A percentile compares a stretch with the other conserved stretches of the same genome.
phyloP scores from a whole-genome alignment of 306 rosid genomes.

The Trichosanthes truncata region DNA sequence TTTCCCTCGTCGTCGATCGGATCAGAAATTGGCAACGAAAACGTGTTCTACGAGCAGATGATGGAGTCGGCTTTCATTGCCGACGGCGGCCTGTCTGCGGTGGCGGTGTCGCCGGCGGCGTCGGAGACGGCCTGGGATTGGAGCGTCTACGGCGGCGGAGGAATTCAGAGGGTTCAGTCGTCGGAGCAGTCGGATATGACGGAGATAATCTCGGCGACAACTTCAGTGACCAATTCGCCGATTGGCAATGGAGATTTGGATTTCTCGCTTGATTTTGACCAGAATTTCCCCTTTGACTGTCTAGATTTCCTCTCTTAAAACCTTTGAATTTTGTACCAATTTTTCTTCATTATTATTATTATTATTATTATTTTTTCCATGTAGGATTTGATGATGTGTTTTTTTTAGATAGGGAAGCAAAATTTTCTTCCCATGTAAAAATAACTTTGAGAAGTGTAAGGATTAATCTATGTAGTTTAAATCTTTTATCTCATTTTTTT shows the following conservation, averaged over 20 bases:
- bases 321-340: background rate
- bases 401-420: background rate
- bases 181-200: conserved; percentile 40
- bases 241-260: conserved; percentile 26
- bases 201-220: conserved; percentile 51
- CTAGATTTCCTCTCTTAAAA: conserved; percentile 21
- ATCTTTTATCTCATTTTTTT: background rate
- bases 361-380: background rate
- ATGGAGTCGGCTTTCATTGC: conserved; percentile 25
- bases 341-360: background rate
- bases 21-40: conserved; percentile 25
- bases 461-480: background rate
- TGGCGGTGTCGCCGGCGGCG: conserved; percentile 28
- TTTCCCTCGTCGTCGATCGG: conserved; percentile 33
- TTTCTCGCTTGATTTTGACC: conserved; percentile 35
- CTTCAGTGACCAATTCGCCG: conserved; percentile 54
- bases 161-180: conserved; percentile 30
- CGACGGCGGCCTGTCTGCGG: conserved; percentile 5
- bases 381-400: background rate
- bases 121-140: conserved; percentile 30
- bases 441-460: background rate
- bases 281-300: conserved; percentile 24
- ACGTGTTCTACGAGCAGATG: conserved; percentile 21
- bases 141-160: conserved; percentile 8
- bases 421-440: background rate